A percentile compares a stretch with the other conserved stretches of the same genome.
Conservation (phyloP, 2,329 filamentous ascomycete genomes). For the Colletotrichum tropicicola region DNA sequence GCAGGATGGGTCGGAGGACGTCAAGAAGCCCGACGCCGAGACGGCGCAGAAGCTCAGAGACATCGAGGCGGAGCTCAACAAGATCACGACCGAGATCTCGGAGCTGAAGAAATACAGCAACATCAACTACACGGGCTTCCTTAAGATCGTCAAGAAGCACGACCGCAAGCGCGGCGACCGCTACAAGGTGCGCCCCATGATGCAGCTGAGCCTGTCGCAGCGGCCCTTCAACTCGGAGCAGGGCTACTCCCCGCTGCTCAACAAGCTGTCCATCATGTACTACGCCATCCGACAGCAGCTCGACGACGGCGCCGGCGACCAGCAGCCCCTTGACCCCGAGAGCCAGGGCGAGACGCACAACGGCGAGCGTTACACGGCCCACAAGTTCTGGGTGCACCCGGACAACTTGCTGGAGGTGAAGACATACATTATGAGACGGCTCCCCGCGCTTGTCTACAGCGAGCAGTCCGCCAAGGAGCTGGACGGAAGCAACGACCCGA, state of each 20-base stretch:
- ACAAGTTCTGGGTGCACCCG: conserved; percentile 97
- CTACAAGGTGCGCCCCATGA: conserved; percentile 90
- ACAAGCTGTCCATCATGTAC: conserved; percentile 94
- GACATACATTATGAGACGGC: conserved; percentile 88
- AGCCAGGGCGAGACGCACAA: conserved; percentile 66
- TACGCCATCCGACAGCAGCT: conserved; percentile 89
- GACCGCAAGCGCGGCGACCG: conserved; percentile 88
- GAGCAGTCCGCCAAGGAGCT: conserved; percentile 84
- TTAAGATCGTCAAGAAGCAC: conserved; percentile 99
- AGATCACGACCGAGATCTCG: conserved; percentile 88
- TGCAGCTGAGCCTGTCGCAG: conserved; percentile 88
- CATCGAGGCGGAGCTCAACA: conserved; percentile 82
- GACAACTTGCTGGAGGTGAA: conserved; percentile 98
- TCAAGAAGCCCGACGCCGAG: conserved; percentile 57
- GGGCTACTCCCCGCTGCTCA: conserved; percentile 88
- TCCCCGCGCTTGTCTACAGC: conserved; percentile 94
- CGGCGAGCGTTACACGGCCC: conserved; percentile 80
- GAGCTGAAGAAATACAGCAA: conserved; percentile 95
- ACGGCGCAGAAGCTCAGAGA: conserved; percentile 67
- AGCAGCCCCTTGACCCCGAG: conserved; percentile 54
- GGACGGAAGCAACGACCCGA: conserved; percentile 84
- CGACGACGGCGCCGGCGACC: conserved; percentile 61
- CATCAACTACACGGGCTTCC: conserved; percentile 96
- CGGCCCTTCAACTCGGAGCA: conserved; percentile 92
- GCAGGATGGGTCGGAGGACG: conserved; percentile 58